Evolutionary conservation across 2,329 filamentous ascomycete genomes (phyloP), one percentile per base, ranked within the genome.

Genomic region (Paecilomyces formosus): DNA sequence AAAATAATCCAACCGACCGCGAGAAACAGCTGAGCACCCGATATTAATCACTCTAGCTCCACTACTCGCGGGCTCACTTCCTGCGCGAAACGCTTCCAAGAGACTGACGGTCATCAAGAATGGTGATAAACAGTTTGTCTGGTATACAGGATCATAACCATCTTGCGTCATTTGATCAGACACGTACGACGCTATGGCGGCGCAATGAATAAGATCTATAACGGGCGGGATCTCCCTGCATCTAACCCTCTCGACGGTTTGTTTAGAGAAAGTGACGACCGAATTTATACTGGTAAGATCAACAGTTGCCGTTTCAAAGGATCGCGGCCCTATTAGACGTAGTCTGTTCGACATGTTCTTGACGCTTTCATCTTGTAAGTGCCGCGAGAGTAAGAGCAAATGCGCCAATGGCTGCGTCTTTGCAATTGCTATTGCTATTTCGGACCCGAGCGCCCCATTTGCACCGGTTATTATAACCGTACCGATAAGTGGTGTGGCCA

Each of bases 381-480:
- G 61, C 28, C 70, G 71, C 21, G 66, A 66, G 6, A 70, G 63
- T 31, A 74, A 62, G 31, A 74, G 61, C 9, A 74, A 57, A 56
- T 74, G 72, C 8, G 70, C 67, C 54, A 71, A 70, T n/a, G 72
- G 71, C 49, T 73, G 70, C 12, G 66, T 65, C 61, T 71, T 72
- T 21, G 71, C 72, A 55, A 74, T 70, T 35, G 69, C 66, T 39
- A 72, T 57, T 28, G 71, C 70, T 58, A 74, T 69, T 61, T 70
- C 69, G n/a, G 71, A 72, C 12, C 72, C 70, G 39, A 74, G 62
- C 6, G 62, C 59, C 11, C 72, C 72, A 66, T 70, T 71, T 51
- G 67, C 72, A 15, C 71, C 72, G 35, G 72, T 74, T 50, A 74
- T 73, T 45, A 74, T 71, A 21, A 71, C 72, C 6, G 72, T 74